Percentiles rank a stretch among this genome's conserved stretches.
Conservation (phyloP, 495 filamentous ascomycete species). For the Pseudoneurospora amorphoporcata region DNA sequence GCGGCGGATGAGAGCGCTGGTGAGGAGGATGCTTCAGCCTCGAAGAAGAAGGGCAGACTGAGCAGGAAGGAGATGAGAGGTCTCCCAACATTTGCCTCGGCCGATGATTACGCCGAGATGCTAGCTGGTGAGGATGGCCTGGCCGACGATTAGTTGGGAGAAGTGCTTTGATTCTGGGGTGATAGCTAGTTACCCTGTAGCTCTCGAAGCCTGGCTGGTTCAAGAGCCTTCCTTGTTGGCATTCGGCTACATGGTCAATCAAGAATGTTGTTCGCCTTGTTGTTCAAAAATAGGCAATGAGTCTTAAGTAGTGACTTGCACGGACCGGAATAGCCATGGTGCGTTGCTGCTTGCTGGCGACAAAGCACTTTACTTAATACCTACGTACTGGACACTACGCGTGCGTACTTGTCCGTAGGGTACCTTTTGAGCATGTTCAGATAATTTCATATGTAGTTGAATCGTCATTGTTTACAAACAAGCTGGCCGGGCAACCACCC, state of each 20-base stretch:
- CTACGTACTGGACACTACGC: background rate
- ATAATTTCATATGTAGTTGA: background rate
- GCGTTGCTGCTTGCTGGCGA: background rate
- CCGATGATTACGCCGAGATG: conserved; percentile 86
- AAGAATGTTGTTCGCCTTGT: background rate
- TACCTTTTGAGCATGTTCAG: background rate
- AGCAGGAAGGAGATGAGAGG: conserved; percentile 77
- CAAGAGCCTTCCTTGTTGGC: background rate
- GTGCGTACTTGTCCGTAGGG: background rate
- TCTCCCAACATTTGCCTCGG: conserved; percentile 84
- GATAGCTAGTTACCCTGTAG: background rate
- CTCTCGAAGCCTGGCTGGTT: background rate
- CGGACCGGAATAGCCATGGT: background rate
- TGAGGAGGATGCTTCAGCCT: conserved; percentile 15
- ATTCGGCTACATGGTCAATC: background rate
- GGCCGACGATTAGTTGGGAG: conserved; percentile 7
- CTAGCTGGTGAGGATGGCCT: conserved; percentile 58
- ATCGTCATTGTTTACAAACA: background rate
- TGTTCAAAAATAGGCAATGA: background rate
- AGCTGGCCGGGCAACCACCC: background rate
- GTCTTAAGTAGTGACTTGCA: background rate
- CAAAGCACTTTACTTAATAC: background rate
- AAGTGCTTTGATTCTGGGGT: background rate
- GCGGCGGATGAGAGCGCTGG: conserved; percentile 23
- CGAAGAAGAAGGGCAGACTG: conserved; percentile 39